These are phyloP conservation scores for Cyclanthera cordifolia DNA, from an alignment of 306 rosid genomes.

Conservation along the genomic window DNA sequence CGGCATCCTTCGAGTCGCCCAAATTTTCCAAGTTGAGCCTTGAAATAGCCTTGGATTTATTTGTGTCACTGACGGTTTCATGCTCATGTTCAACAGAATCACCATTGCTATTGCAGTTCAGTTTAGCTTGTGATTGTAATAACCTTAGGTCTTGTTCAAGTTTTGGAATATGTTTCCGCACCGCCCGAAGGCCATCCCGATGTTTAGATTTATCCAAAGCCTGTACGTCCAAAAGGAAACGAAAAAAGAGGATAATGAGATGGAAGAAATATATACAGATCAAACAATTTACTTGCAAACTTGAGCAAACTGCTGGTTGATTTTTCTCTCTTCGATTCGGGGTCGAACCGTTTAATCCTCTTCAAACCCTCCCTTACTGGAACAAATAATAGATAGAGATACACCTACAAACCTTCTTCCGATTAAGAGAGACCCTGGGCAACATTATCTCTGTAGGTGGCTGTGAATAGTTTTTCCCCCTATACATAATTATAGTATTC, in stretches of 20 bases:
- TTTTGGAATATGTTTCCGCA: conserved; percentile 63
- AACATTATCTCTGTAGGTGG: conserved; percentile 98
- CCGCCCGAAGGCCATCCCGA: conserved; percentile 76
- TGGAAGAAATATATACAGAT: not conserved
- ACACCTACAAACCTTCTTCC: conserved; percentile 58
- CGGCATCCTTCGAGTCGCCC: conserved; percentile 25
- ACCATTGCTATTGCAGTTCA: conserved; percentile 23
- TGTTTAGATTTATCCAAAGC: conserved; percentile 93
- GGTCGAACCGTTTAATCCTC: not conserved
- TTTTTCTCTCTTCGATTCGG: not conserved
- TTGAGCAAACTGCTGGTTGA: not conserved
- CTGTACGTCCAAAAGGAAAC: conserved; percentile 23
- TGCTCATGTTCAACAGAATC: conserved; percentile 28
- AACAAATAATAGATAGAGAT: not conserved
- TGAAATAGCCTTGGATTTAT: conserved; percentile 24
- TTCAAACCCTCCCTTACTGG: conserved; percentile 2
- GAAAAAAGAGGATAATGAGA: conserved; percentile 9
- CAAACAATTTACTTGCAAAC: not conserved
- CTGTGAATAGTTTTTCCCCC: conserved; percentile 94
- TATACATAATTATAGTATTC: conserved; percentile 77
- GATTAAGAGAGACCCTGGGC: conserved; percentile 73
- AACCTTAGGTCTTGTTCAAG: conserved; percentile 75
- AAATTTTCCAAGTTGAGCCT: conserved; percentile 24
- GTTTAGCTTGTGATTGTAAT: conserved; percentile 50
- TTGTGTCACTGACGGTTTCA: conserved; percentile 22